Base-by-base conservation (phyloP, 768 basidiomycete genomes). In the Coprinopsis marcescibilis region DNA sequence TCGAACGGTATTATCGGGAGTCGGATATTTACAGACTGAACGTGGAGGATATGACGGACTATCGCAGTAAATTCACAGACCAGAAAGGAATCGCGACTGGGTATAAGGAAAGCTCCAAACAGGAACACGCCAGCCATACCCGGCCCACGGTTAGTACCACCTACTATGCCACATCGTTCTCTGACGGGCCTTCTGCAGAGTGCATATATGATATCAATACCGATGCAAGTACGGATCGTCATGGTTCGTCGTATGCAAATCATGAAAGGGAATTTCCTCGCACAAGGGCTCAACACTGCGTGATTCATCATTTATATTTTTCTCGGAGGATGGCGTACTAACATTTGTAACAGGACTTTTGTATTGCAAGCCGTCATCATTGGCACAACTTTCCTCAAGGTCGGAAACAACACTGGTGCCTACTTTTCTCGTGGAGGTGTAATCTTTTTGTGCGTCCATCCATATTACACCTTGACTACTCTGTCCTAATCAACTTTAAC, bases 351-450 rank as follows among this genome's bases (percentile, higher is more conserved):
- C 23, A 64, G 61, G 20, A 51, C 53, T 2, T 67, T 66, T 41
- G 57, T 75, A 26, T 50, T 73, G 15, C 64, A 67, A 46, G 59
- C 55, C 17, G 48, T 69, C 30, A 68, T 71, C 50, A 67, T 81
- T 45, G 83, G 83, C 4, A 80, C 80, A 0, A 73, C 82, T 35
- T 88, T 84, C 68, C 68, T 76, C 48, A 64, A 68, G 6, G 61
- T 81, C 33, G 66, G 72, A 2, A 67, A 77, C 14, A 58, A 65
- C 17, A 83, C 85, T 0, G 53, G 65, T 3, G 78, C 75, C 15
- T 80, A 78, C 60, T 86, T 83, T 64, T 78, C 81, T 13, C 74
- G 85, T 17, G 85, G 83, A 24, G 79, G 85, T 67, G 68, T 83
- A 11, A 62, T 89, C 24, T 87, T 84, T 70, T 85, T 86, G 73